These are phyloP conservation scores for Pulveroboletus sp. DNA, from an alignment of 768 basidiomycete genomes.

Conservation along the genomic window DNA sequence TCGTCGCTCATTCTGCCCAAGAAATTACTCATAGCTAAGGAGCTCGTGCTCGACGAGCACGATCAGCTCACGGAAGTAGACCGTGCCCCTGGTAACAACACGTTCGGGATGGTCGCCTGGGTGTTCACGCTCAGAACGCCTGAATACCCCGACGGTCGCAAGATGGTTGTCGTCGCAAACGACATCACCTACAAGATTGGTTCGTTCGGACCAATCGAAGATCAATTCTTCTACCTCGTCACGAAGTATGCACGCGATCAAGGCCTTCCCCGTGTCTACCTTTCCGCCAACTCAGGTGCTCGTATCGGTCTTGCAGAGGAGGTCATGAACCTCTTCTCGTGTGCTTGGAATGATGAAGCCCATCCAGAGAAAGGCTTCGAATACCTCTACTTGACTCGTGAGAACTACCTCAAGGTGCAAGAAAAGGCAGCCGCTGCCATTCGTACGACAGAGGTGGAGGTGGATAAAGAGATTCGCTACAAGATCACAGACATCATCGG, in stretches of 20 bases:
- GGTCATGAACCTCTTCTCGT: constrained; percentile 79
- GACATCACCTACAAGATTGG: constrained; percentile 99
- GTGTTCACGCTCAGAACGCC: constrained; percentile 89
- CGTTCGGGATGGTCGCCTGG: constrained; percentile 98
- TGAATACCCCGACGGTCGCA: constrained; percentile 86
- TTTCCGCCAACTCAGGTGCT: constrained; percentile 98
- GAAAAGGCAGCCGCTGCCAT: constrained; percentile 79
- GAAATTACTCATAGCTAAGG: constrained; percentile 74
- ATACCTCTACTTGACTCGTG: constrained; percentile 93
- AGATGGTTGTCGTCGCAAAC: constrained; percentile 87
- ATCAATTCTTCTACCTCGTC: constrained; percentile 94
- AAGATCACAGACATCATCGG: constrained; percentile 97
- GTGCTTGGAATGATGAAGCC: constrained; percentile 79
- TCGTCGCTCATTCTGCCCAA: constrained; percentile 71
- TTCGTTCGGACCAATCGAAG: constrained; percentile 93
- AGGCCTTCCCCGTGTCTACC: constrained; percentile 92
- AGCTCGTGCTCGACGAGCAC: constrained; percentile 92
- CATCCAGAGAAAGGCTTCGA: constrained; percentile 93
- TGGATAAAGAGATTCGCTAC: constrained; percentile 81
- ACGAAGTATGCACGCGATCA: constrained; percentile 87
- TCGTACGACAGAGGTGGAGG: constrained; percentile 79
- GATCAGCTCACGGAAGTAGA: constrained; percentile 89
- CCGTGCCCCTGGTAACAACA: constrained; percentile 89
- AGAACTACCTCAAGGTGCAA: constrained; percentile 84
- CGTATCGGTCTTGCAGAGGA: constrained; percentile 96